phyloP scores from a whole-genome alignment of 768 basidiomycete genomes.

The Trametes villosa region DNA sequence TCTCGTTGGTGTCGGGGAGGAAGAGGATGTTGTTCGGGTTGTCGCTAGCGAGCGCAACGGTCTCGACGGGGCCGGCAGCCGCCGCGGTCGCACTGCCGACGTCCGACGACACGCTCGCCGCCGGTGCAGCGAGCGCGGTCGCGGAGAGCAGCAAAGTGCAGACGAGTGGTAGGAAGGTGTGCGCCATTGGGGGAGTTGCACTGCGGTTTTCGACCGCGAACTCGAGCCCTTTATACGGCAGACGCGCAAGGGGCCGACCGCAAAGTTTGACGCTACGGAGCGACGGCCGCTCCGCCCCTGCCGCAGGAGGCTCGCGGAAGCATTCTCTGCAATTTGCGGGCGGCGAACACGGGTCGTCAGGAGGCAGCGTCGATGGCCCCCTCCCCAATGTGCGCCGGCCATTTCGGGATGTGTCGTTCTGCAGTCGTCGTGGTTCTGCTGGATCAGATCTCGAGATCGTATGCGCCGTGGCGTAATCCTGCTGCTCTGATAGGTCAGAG shows the following conservation, averaged over 20 bases:
- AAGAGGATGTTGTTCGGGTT: conserved; percentile 33
- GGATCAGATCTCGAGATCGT: not conserved
- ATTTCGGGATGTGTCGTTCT: conserved; percentile 8
- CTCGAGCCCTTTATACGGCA: conserved; percentile 1
- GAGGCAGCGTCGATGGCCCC: conserved; percentile 2
- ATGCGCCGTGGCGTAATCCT: conserved; percentile 5
- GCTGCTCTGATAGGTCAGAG: conserved; percentile 15
- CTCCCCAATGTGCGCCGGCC: conserved; percentile 6
- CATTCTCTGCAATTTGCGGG: conserved; percentile 1
- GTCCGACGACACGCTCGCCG: conserved; percentile 8
- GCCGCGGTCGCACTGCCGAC: not conserved
- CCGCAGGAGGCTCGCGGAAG: conserved; percentile 6
- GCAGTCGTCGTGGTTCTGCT: not conserved
- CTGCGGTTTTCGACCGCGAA: not conserved
- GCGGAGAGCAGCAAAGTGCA: conserved; percentile 5
- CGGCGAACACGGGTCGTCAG: not conserved
- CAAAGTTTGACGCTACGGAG: not conserved
- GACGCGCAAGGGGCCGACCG: not conserved
- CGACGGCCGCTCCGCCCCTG: not conserved
- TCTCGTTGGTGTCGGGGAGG: conserved; percentile 22
- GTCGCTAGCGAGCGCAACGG: conserved; percentile 31
- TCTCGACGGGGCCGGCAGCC: conserved; percentile 11
- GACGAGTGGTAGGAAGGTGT: conserved; percentile 7
- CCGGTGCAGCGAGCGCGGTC: conserved; percentile 12
- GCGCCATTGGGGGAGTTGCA: conserved; percentile 9